Base-by-base conservation (phyloP, 106 monocot species). In the Ottelia alismoides region DNA sequence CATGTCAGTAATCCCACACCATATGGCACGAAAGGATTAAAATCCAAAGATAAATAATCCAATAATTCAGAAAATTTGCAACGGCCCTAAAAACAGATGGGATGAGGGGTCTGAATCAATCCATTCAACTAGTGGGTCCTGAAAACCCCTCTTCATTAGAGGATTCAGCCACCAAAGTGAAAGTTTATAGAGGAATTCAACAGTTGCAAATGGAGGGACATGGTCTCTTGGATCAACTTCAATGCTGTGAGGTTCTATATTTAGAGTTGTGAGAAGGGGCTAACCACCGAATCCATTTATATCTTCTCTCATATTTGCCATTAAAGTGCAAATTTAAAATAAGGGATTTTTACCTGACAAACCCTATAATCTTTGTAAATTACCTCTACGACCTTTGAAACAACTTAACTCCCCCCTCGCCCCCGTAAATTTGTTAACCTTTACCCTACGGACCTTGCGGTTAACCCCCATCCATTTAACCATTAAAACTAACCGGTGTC, bases 121-220 rank as follows among this genome's bases (percentile, higher is more conserved):
- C 22, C 59, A 60, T 20, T 87, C 79, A 23, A 75, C 79, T 1
- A 93, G 53, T 1, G 83, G 63, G 52, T 80, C 87, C 27, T 75
- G 44, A 23, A 56, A 72, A 3, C 92, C 92, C 50, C 74, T 66
- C 52, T 58, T 65, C 52, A 93, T 77, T 61, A 92, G 53, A 69
- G 82, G 60, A 46, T 83, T 87, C 52, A 93, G 27, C 92, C 92
- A 93, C 71, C 80, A 78, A 30, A 93, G 83, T 26, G 87, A 54
- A 62, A 87, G 64, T 62, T 56, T 77, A 46, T 74, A 74, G 12
- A 86, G 29, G 27, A 87, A 56, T 18, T 83, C 83, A 43, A 83
- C 83, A 27, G 12, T 74, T 5, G 88, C 70, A 47, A 77, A 81
- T 30, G 64, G 64, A 49, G 80, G 74, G 1, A 72, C 67, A 32